Evolutionary conservation across 331 rosid genomes (phyloP), one percentile per base, ranked within the genome.

Genomic region (Prunus yedoensis): DNA sequence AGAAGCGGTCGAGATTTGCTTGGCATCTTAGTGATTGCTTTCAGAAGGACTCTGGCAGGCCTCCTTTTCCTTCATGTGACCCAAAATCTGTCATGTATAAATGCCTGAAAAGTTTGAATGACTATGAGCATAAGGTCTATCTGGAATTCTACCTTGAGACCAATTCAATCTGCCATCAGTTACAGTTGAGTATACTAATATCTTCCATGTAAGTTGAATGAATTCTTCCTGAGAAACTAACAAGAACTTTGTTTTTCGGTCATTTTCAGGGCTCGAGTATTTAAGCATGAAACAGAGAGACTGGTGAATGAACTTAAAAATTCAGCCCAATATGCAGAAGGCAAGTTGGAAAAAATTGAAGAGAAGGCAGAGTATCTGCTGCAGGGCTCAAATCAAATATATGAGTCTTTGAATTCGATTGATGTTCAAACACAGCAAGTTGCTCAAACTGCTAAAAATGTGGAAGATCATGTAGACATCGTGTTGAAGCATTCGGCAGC

Each of bases 1-100:
- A 90, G 66, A 91, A 86, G 49, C 78, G 94, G 59, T 87, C 96
- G 5, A 90, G 97, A 73, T 81, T 94, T 8, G 91, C 98, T 52
- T 94, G 97, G 97, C 94, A 91, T 83, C 84, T 94, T n/a, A 90
- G 96, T 75, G 93, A 87, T 79, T 94, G 98, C 77, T 91, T 94
- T 76, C 98, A 91, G 49, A 87, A 77, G 69, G 96, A 91, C 70
- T 87, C 97, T 18, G 97, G 91, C 1, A 85, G 96, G 65, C 72
- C 75, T n/a, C 76, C 86, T 1, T 88, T 94, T 47, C 97, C 97
- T 16, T 71, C 61, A 8, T 94, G 98, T 74, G 93, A 88, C 20
- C 16, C 69, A 1, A 78, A 89, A 57, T 76, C 89, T 13, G 4
- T 83, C 1, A 90, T 90, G 87, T 13, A 74, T 18, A 75, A 32